Conservation (phyloP, 2,329 filamentous ascomycete genomes). For the Trichoderma polysporum region DNA sequence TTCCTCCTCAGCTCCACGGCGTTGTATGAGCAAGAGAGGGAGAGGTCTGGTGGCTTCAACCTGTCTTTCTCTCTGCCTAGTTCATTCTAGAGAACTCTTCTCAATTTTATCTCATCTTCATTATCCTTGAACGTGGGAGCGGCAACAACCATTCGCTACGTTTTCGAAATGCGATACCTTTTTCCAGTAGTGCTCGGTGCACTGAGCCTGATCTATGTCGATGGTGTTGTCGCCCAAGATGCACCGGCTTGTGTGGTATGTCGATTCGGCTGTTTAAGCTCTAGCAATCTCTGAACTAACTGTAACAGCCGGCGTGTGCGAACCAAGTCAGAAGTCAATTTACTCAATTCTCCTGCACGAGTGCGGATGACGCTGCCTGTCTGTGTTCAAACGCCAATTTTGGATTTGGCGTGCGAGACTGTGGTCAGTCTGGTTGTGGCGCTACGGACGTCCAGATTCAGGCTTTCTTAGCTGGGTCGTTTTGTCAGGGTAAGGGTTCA, state of each 20-base stretch:
- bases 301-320: slow-evolving; percentile 26
- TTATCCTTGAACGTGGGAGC: too few species aligned
- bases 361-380: slow-evolving; percentile 37
- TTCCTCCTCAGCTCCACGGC: not conserved
- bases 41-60: not conserved
- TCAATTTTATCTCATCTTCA: not conserved
- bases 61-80: not conserved
- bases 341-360: slow-evolving; percentile 29
- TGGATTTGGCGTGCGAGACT: slow-evolving; percentile 37
- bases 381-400: slow-evolving; percentile 37
- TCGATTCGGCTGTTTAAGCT: slow-evolving; percentile 16
- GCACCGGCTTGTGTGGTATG: slow-evolving; percentile 35
- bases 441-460: slow-evolving; percentile 33
- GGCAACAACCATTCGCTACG: not conserved
- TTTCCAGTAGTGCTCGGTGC: slow-evolving; percentile 32
- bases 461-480: slow-evolving; percentile 26
- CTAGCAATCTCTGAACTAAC: slow-evolving; percentile 11
- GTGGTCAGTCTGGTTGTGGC: slow-evolving; percentile 32
- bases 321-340: slow-evolving; percentile 26
- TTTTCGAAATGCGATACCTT: slow-evolving; percentile 25
- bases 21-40: not conserved
- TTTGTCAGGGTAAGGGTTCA: slow-evolving; percentile 27
- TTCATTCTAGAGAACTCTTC: not conserved
- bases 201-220: slow-evolving; percentile 30
- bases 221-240: slow-evolving; percentile 30